Percentiles rank a stretch among this genome's conserved stretches.
Conservation (phyloP, 1,139 yeast genomes). For the Scheffersomyces cryptocercus region DNA sequence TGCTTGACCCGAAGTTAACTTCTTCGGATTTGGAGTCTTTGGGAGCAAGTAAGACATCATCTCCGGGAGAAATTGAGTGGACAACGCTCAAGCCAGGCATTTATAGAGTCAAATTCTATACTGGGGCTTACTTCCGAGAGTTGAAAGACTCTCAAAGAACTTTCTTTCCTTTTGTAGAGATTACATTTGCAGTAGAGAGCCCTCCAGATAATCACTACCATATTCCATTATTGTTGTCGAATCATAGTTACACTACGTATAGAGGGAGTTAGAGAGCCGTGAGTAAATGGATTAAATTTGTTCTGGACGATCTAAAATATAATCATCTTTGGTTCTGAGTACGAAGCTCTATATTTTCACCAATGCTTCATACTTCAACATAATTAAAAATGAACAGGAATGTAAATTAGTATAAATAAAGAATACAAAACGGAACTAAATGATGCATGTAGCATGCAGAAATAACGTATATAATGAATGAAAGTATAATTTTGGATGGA, state of each 20-base stretch:
- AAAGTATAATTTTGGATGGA: too few relatives aligned
- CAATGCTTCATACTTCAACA: too few relatives aligned
- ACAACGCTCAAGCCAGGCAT: conserved; percentile 52
- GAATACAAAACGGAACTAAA: too few relatives aligned
- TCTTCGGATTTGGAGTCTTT: conserved; percentile 17
- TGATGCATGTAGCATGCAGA: too few relatives aligned
- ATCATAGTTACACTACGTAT: conserved; percentile 85
- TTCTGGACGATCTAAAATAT: too few relatives aligned
- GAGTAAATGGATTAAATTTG: too few relatives aligned
- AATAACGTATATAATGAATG: too few relatives aligned
- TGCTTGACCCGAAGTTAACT: conserved; percentile 39
- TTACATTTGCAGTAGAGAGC: conserved; percentile 61
- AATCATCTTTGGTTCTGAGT: too few relatives aligned
- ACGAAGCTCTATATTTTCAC: too few relatives aligned
- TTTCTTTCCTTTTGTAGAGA: conserved; percentile 85
- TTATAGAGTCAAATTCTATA: conserved; percentile 74
- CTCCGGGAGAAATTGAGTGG: conserved; percentile 36
- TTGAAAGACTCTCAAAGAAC: conserved; percentile 34
- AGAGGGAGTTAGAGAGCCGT: conserved; percentile 58
- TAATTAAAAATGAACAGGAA: too few relatives aligned
- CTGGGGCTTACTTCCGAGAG: conserved; percentile 61
- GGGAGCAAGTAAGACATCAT: conserved; percentile 28
- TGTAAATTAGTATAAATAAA: too few relatives aligned
- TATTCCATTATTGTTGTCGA: conserved; percentile 78
- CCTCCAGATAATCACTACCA: conserved; percentile 83